Evolutionary conservation across 2,329 filamentous ascomycete species (phyloP).

Genomic region (Ascochyta viciae-villosae): DNA sequence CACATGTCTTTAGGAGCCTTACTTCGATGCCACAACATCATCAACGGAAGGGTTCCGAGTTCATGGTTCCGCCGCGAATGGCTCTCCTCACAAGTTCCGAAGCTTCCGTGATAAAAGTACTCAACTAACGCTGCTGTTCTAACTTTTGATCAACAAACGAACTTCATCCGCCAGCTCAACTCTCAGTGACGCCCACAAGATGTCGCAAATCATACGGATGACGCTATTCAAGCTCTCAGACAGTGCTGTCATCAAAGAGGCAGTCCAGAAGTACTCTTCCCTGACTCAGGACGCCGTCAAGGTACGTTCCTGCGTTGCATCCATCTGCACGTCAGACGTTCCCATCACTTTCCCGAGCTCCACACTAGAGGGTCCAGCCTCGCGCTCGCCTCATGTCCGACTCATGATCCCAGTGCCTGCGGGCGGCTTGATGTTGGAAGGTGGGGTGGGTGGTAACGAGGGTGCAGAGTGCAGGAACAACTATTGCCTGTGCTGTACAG

Average conservation of each 20-base stretch:
- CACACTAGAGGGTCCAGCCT: constrained; percentile 11
- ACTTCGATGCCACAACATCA: neutral
- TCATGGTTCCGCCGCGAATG: constrained; percentile 3
- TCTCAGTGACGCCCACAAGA: constrained; percentile 18
- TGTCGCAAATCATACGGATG: constrained; percentile 45
- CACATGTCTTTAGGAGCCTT: neutral
- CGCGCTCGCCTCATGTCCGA: constrained; percentile 2
- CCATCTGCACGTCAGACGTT: constrained; percentile 21
- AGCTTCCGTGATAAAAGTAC: constrained; percentile 2
- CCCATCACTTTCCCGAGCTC: constrained; percentile 24
- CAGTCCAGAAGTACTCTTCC: constrained; percentile 43
- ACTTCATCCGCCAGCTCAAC: neutral
- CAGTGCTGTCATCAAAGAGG: constrained; percentile 34
- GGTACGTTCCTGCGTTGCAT: constrained; percentile 34
- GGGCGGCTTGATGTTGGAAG: constrained; percentile 4
- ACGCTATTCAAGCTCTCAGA: constrained; percentile 49
- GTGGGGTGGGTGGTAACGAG: constrained; percentile 20
- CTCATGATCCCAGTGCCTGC: constrained; percentile 9
- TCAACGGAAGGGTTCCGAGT: constrained; percentile 8
- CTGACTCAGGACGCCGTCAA: constrained; percentile 44
- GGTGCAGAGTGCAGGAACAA: constrained; percentile 12
- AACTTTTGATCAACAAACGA: neutral
- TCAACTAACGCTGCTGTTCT: neutral
- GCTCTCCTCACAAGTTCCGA: constrained; percentile 21
- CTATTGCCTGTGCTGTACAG: constrained; percentile 2